Percentiles rank a stretch among this genome's conserved stretches.
phyloP scores from a whole-genome alignment of 805 yeast genomes.

The Zygoascus bituminiphila region DNA sequence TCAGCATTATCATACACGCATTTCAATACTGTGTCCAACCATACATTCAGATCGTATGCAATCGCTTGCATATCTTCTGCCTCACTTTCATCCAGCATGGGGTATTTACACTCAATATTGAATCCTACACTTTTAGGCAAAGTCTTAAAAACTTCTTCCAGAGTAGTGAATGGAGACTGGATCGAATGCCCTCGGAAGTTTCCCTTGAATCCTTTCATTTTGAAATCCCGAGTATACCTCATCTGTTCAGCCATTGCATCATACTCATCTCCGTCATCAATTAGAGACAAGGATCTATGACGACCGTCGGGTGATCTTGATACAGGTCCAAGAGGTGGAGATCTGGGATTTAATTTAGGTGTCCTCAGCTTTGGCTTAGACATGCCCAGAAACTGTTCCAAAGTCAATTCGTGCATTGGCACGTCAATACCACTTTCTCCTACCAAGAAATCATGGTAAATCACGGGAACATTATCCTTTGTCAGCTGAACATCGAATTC shows the following conservation, averaged over 20 bases:
- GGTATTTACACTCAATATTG: conserved; percentile 90
- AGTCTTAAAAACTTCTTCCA: conserved; percentile 73
- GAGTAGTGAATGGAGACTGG: conserved; percentile 85
- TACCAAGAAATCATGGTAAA: conserved; percentile 88
- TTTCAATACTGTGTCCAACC: conserved; percentile 80
- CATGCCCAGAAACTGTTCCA: conserved; percentile 59
- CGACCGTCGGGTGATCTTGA: conserved; percentile 18
- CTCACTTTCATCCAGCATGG: conserved; percentile 90
- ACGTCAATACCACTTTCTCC: conserved; percentile 94
- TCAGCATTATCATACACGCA: conserved; percentile 68
- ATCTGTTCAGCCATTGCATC: conserved; percentile 47
- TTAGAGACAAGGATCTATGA: conserved; percentile 34
- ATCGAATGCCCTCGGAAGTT: conserved; percentile 81
- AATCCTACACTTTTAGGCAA: conserved; percentile 82
- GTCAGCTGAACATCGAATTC: conserved; percentile 96
- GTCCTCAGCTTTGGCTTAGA: conserved; percentile 3
- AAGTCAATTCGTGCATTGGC: conserved; percentile 88
- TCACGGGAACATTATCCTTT: conserved; percentile 83
- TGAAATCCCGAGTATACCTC: conserved; percentile 84
- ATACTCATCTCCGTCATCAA: conserved; percentile 31
- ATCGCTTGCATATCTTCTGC: conserved; percentile 80
- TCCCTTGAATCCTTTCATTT: conserved; percentile 82
- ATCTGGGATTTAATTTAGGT: conserved; percentile 2
- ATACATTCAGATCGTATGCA: conserved; percentile 73
- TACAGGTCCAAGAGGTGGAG: conserved; percentile 3